Percentiles rank a stretch among this genome's conserved stretches.
phyloP scores from a whole-genome alignment of 2,329 filamentous ascomycete species.

The Colletotrichum sp. region DNA sequence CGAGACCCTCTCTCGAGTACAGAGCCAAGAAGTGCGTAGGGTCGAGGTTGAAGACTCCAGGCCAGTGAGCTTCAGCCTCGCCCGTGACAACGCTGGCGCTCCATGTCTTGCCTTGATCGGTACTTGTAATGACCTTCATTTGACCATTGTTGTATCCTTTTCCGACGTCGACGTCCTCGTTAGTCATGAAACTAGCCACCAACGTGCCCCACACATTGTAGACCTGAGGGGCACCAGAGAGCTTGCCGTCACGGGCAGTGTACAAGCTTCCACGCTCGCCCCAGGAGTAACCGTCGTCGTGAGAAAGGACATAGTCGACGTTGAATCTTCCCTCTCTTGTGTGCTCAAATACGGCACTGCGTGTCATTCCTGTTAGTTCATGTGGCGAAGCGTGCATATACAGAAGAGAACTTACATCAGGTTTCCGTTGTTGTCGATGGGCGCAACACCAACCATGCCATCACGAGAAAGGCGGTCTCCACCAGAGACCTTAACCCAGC shows the following conservation, averaged over 20 bases:
- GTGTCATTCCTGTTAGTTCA: not conserved
- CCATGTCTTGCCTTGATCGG: constrained; percentile 31
- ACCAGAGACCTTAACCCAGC: constrained; percentile 38
- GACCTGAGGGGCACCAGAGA: constrained; percentile 47
- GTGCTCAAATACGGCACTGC: constrained; percentile 46
- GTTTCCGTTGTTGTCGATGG: constrained; percentile 28
- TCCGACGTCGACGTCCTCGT: constrained; percentile 42
- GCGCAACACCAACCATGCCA: constrained; percentile 50
- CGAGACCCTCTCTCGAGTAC: constrained; percentile 29
- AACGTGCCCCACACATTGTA: constrained; percentile 45
- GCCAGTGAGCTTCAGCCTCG: constrained; percentile 32
- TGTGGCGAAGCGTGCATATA: not conserved
- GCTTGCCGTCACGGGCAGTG: constrained; percentile 33
- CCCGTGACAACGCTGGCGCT: constrained; percentile 28
- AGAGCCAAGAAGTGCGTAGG: constrained; percentile 30
- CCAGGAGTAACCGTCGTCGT: constrained; percentile 48
- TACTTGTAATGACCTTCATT: constrained; percentile 35
- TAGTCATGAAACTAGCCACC: constrained; percentile 48
- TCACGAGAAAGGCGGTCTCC: constrained; percentile 38
- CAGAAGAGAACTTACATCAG: constrained; percentile 34
- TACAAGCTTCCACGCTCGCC: constrained; percentile 40
- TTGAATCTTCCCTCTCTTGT: constrained; percentile 37
- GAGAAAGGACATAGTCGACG: constrained; percentile 39
- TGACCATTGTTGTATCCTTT: constrained; percentile 15
- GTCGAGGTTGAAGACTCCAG: constrained; percentile 28